Conservation (phyloP, 345 rosid genomes). For the Tarenaya hassleriana region DNA sequence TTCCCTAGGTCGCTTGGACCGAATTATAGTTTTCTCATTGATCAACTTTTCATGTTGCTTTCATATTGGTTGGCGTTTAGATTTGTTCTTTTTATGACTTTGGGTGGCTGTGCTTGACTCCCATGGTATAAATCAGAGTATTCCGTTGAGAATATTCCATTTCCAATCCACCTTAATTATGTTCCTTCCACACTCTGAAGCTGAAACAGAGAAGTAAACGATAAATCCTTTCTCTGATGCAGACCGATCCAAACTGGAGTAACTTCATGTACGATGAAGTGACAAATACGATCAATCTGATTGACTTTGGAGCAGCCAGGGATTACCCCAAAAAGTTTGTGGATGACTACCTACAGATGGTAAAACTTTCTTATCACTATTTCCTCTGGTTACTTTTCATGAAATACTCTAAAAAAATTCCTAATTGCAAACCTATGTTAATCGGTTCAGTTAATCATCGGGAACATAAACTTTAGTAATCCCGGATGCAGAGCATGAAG, state of each 20-base stretch:
- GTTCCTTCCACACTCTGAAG: too few species aligned
- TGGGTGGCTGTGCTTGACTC: too few species aligned
- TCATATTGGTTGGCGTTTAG: background rate
- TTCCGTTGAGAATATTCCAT: too few species aligned
- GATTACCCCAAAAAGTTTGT: slow-evolving; percentile 83
- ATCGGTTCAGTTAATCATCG: too few species aligned
- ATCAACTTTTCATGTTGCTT: background rate
- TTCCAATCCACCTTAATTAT: too few species aligned
- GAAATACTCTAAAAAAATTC: too few species aligned
- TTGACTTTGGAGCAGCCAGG: slow-evolving; percentile 95
- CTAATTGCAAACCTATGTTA: too few species aligned
- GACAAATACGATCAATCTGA: slow-evolving; percentile 66
- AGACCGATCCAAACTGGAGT: slow-evolving; percentile 98
- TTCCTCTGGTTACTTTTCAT: background rate
- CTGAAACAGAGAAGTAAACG: too few species aligned
- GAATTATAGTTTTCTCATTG: background rate
- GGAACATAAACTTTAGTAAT: too few species aligned
- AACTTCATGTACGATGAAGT: slow-evolving; percentile 75
- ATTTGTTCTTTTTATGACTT: slow-evolving; percentile 8
- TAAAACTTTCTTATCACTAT: slow-evolving; percentile 21
- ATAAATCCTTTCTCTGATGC: slow-evolving; percentile 22
- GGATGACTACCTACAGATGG: slow-evolving; percentile 87
- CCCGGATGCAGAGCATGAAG: too few species aligned
- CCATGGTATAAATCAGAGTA: too few species aligned
- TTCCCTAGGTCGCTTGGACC: too few species aligned